A percentile compares a stretch with the other conserved stretches of the same genome.
These are phyloP conservation scores for Metarhizium robertsii DNA, from an alignment of 2,329 filamentous ascomycete species.

Conservation along the genomic window DNA sequence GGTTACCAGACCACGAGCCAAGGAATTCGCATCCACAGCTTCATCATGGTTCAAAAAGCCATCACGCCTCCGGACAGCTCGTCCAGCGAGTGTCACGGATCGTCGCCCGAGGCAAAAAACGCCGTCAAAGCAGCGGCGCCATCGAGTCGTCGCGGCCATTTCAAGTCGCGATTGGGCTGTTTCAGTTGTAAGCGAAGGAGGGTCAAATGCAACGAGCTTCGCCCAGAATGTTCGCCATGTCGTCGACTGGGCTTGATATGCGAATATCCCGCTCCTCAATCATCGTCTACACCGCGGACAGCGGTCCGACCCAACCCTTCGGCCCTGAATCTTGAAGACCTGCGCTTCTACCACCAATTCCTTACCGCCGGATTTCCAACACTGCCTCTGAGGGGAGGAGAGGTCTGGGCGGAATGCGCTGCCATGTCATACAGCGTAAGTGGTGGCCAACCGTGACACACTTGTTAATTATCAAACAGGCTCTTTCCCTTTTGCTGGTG, in stretches of 20 bases:
- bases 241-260: slow-evolving; percentile 23
- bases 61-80: background rate
- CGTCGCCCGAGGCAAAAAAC: background rate
- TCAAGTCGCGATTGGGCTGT: slow-evolving; percentile 10
- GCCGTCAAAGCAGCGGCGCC: background rate
- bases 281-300: too few species aligned
- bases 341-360: too few species aligned
- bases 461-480: too few species aligned
- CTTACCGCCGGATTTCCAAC: too few species aligned
- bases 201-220: slow-evolving; percentile 22
- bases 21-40: background rate
- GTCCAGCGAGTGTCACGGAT: background rate
- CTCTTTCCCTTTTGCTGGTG: too few species aligned
- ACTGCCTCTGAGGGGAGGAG: slow-evolving; percentile 6
- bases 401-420: too few species aligned
- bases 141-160: too few species aligned
- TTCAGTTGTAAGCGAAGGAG: slow-evolving; percentile 22
- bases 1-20: too few species aligned
- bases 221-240: slow-evolving; percentile 21
- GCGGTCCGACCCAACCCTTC: too few species aligned
- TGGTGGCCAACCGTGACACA: too few species aligned
- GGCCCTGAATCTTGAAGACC: too few species aligned
- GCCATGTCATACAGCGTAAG: too few species aligned
- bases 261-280: slow-evolving; percentile 16
- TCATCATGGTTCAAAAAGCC: background rate